Conservation (phyloP, 228 moss, liverwort and hornwort species). For the Sphagnum magellanicum region DNA sequence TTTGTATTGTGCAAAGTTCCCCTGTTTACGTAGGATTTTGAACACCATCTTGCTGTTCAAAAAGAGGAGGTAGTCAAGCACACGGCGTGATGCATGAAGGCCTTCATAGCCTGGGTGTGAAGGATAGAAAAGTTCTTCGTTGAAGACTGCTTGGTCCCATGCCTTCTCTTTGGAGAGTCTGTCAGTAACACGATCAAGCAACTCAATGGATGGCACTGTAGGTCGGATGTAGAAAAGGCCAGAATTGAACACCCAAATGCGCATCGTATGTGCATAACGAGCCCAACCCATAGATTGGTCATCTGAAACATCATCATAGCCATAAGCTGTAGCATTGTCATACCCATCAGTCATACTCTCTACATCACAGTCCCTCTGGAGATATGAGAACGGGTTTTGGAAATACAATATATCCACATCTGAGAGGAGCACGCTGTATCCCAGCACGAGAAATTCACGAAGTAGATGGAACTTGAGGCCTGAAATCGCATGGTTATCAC, state of each 20-base stretch:
- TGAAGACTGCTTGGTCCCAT: constrained; percentile 99
- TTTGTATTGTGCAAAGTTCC: constrained; percentile 30
- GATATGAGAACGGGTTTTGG: constrained; percentile 73
- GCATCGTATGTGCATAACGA: constrained; percentile 88
- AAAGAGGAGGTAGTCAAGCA: constrained; percentile 72
- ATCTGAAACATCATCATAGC: constrained; percentile 75
- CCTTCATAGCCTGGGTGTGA: constrained; percentile 85
- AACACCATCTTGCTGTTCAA: constrained; percentile 95
- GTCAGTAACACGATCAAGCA: constrained; percentile 72
- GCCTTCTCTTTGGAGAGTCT: constrained; percentile 73
- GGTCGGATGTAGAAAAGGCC: constrained; percentile 96
- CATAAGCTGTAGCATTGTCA: constrained; percentile 80
- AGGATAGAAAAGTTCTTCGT: constrained; percentile 88
- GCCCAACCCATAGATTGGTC: constrained; percentile 90
- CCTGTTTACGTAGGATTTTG: constrained; percentile 67
- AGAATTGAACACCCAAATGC: constrained; percentile 95
- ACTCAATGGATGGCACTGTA: constrained; percentile 76
- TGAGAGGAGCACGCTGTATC: constrained; percentile 84
- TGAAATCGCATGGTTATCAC: constrained; percentile 90
- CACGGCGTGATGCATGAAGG: constrained; percentile 80
- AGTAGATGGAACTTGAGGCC: constrained; percentile 89
- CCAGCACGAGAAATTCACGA: constrained; percentile 85
- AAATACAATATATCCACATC: constrained; percentile 90
- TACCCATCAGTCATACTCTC: constrained; percentile 94
- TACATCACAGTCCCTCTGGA: constrained; percentile 77